Evolutionary conservation across 352 stramenopile genomes (phyloP), one percentile per base, ranked within the genome.

Genomic region (Elongisporangium undulatum): DNA sequence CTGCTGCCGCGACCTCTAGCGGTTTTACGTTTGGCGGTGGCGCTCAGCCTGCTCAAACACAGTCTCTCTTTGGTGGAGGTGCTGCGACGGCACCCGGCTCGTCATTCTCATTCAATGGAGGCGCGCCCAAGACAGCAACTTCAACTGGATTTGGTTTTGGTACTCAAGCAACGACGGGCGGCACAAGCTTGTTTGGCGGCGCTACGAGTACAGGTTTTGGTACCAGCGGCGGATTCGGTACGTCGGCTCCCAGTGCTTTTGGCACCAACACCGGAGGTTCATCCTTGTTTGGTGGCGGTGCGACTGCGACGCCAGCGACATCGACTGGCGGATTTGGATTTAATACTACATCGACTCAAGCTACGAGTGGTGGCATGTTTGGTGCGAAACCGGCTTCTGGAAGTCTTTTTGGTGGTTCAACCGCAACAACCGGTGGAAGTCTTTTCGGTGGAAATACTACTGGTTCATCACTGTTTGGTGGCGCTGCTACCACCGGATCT

Each of bases 21-120:
- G 65, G 61, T n/a, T 82, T 85, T 16, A 75, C 75, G 16, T 85
- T 85, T 50, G 71, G 76, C 13, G 19, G 15, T 38, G 51, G 4
- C 0, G 23, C 51, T 55, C 23, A 24, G 23, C 12, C 51, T 41
- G 16, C 51, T 17, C 22, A 38, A 24, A 23, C 51, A 6, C 4
- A n/a, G 4, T 55, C 51, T 24, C 34, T 45, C 10, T 45, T 45
- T 17, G 34, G 34, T 17, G 34, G 34, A 16, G 34, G 34, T 45
- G 34, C 34, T 45, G 12, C 34, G 12, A 17, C 34, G 34, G 13
- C 34, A 45, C 34, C 34, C 34, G 34, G 34, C 34, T 45, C 34
- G 13, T 45, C 34, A 17, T 45, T 45, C 17, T 45, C 34, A 45
- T 45, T 45, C 34, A 10, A 10, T 17, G 34, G 34, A 45, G 34